Base-by-base conservation (phyloP, 164 flowering plant species). In the Liriodendron chinense region DNA sequence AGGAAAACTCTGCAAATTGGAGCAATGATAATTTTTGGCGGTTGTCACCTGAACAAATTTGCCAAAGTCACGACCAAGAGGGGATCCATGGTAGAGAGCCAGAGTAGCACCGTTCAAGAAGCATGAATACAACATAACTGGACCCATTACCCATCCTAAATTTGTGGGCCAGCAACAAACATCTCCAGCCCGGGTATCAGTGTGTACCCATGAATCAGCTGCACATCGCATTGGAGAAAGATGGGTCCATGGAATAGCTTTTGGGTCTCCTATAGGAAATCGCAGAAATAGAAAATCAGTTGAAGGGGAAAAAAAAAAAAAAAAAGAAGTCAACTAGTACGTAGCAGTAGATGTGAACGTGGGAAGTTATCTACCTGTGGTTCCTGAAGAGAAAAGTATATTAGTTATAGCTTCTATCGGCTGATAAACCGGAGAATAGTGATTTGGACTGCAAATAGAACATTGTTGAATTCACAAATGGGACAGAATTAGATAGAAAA, bases 131-230 rank as follows among this genome's bases (percentile, higher is more conserved):
- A 93, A 56, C 56, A 88, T 0, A 69, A 77, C 77, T 25, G 98
- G 98, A 62, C 98, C 99, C 92, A 90, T 82, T 71, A 92, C 90
- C 99, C 99, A 96, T 47, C 99, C 99, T 71, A 96, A 83, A 85
- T 84, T 96, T 73, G 99, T 91, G 6, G 98, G 98, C 97, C 97
- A 94, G 80, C 98, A 94, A 69, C 77, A 77, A 28, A 89, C 70
- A 82, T 94, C 98, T 64, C 97, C 97, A 70, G 76, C 71, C 80
- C 81, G 85, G 66, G 81, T 4, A 85, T 90, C 83, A 53, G 67
- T 3, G 66, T 85, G 89, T 50, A 90, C 92, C 99, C 98, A 96
- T 26, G 79, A 75, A 76, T 96, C 98, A 72, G 87, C 80, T 66
- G 96, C 87, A 79, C 83, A 68, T 70, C 97, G 88, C 65, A 92